These are phyloP conservation scores for Daldinia concentrica DNA, from an alignment of 495 filamentous ascomycete species.

Conservation along the genomic window DNA sequence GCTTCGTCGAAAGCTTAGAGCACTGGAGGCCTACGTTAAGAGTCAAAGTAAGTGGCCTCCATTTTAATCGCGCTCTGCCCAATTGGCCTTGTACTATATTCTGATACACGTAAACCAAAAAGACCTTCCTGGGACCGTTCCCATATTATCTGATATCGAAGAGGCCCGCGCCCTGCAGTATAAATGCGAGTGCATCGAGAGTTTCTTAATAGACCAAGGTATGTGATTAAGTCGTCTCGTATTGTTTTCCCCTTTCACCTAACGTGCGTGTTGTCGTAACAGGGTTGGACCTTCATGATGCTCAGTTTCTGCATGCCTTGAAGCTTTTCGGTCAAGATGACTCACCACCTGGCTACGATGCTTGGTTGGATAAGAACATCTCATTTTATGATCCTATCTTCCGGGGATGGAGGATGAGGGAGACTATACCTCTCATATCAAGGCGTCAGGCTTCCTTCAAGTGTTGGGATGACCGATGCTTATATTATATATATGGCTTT, in stretches of 20 bases:
- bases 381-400: conserved; percentile 56
- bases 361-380: conserved; percentile 59
- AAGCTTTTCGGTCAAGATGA: conserved; percentile 50
- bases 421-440: conserved; percentile 52
- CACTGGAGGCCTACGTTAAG: conserved; percentile 53
- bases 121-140: conserved; percentile 56
- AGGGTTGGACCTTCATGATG: conserved; percentile 58
- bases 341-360: conserved; percentile 54
- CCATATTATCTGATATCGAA: conserved; percentile 58
- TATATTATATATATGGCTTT: conserved; percentile 63
- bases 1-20: conserved; percentile 58
- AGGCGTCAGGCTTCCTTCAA: conserved; percentile 56
- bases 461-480: conserved; percentile 60
- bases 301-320: conserved; percentile 53
- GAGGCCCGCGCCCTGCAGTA: conserved; percentile 60
- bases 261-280: conserved; percentile 28
- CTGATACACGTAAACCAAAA: conserved; percentile 47
- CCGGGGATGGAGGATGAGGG: conserved; percentile 52
- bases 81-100: conserved; percentile 24
- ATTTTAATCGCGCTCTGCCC: conserved; percentile 20
- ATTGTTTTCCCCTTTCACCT: conserved; percentile 11
- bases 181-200: conserved; percentile 61
- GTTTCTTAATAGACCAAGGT: conserved; percentile 59
- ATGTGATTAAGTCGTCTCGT: conserved; percentile 37
- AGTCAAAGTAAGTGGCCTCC: conserved; percentile 54